Evolutionary conservation across 2,329 filamentous ascomycete genomes (phyloP).

Genomic region (Calonectria naviculata): DNA sequence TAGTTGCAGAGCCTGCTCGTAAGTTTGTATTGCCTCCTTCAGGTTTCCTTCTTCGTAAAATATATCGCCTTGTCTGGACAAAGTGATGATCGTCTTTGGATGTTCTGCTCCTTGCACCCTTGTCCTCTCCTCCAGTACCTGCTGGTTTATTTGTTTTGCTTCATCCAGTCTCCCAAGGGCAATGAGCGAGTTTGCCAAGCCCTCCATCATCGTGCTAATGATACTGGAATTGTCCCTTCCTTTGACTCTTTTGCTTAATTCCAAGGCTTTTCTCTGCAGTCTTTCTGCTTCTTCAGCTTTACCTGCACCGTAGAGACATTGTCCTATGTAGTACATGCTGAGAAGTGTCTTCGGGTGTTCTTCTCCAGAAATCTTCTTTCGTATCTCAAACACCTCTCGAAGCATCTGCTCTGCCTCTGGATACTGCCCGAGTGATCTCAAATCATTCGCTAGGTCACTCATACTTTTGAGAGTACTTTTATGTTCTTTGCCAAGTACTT

Average conservation of each 20-base stretch:
- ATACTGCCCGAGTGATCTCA: not conserved
- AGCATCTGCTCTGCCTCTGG: not conserved
- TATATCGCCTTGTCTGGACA: too few relatives aligned
- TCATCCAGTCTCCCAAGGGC: slow-evolving; percentile 22
- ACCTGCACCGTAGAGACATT: not conserved
- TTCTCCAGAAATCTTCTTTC: not conserved
- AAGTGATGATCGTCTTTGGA: not conserved
- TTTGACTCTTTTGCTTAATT: not conserved
- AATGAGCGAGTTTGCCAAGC: not conserved
- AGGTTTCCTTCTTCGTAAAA: too few relatives aligned
- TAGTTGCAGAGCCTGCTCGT: too few relatives aligned
- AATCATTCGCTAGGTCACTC: not conserved
- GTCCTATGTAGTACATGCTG: not conserved
- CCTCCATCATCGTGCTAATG: not conserved
- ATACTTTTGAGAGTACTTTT: not conserved
- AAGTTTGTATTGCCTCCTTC: too few relatives aligned
- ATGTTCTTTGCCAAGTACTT: not conserved
- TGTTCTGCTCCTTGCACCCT: too few relatives aligned
- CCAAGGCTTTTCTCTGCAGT: not conserved
- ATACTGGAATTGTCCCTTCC: not conserved
- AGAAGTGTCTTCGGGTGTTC: not conserved
- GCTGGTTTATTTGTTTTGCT: slow-evolving; percentile 19
- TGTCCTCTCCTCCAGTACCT: not conserved
- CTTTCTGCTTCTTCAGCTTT: slow-evolving; percentile 30
- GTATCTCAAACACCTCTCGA: too few relatives aligned